A percentile compares a stretch with the other conserved stretches of the same genome.
These are phyloP conservation scores for Sugiyamaella qingdaonensis DNA, from an alignment of 805 yeast species.

Conservation along the genomic window DNA sequence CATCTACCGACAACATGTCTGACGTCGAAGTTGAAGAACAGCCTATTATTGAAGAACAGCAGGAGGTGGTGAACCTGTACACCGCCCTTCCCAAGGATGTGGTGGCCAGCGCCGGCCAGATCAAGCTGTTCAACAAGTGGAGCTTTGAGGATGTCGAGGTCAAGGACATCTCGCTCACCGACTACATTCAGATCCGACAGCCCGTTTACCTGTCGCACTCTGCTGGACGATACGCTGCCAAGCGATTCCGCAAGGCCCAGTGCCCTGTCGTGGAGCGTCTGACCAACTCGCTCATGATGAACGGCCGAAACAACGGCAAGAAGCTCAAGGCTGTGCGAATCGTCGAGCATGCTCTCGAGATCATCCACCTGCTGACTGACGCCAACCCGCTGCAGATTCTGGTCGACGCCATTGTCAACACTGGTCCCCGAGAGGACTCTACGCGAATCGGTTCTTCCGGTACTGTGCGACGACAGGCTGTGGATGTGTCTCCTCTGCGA, in stretches of 20 bases:
- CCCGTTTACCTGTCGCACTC: slow-evolving; percentile 99
- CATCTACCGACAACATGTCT: slow-evolving; percentile 12
- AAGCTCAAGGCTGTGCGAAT: slow-evolving; percentile 99
- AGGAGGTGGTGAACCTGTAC: slow-evolving; percentile 76
- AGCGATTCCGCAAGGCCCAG: slow-evolving; percentile 99
- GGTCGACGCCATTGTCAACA: slow-evolving; percentile 99
- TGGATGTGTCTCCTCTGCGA: slow-evolving; percentile 99
- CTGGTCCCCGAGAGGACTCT: slow-evolving; percentile 99
- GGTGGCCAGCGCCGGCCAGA: slow-evolving; percentile 91
- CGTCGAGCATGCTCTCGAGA: slow-evolving; percentile 98
- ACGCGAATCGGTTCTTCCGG: slow-evolving; percentile 99
- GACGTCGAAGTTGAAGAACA: slow-evolving; percentile 22
- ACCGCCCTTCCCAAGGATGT: slow-evolving; percentile 96
- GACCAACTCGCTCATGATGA: slow-evolving; percentile 99
- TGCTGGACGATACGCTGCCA: slow-evolving; percentile 98
- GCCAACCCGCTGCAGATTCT: slow-evolving; percentile 99
- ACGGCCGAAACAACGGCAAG: slow-evolving; percentile 99
- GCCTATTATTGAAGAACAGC: slow-evolving; percentile 18
- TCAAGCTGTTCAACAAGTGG: slow-evolving; percentile 99
- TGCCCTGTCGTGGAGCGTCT: slow-evolving; percentile 99
- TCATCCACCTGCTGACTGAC: slow-evolving; percentile 94
- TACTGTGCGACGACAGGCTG: slow-evolving; percentile 99
- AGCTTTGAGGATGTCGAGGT: slow-evolving; percentile 96
- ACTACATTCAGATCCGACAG: slow-evolving; percentile 95
- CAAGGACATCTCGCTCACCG: slow-evolving; percentile 96